These are phyloP conservation scores for Alternaria tenuissima DNA, from an alignment of 2,329 filamentous ascomycete species.

Conservation along the genomic window DNA sequence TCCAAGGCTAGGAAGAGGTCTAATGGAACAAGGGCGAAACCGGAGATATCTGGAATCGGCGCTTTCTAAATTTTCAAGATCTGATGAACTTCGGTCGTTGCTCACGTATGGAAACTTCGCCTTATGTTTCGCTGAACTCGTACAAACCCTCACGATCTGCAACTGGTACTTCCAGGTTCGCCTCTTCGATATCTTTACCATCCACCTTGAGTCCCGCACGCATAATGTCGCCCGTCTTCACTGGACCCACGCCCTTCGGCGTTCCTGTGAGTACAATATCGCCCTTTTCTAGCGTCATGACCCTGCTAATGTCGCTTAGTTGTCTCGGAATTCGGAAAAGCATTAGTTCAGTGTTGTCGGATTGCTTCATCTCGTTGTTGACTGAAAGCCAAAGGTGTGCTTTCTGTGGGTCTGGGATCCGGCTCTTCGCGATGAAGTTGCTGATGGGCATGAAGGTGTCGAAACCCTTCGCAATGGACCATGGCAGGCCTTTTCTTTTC, in stretches of 20 bases:
- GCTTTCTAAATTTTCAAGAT: conserved; percentile 1
- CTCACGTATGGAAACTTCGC: background rate
- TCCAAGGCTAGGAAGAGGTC: background rate
- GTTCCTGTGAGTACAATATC: conserved; percentile 97
- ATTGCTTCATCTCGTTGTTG: conserved; percentile 79
- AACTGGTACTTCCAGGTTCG: conserved; percentile 82
- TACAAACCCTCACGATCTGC: conserved; percentile 81
- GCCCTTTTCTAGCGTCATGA: conserved; percentile 92
- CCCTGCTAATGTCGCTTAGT: conserved; percentile 88
- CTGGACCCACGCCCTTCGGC: conserved; percentile 90
- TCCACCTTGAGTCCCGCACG: conserved; percentile 80
- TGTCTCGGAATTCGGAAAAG: conserved; percentile 89
- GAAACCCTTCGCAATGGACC: conserved; percentile 96
- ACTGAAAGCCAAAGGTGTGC: conserved; percentile 86
- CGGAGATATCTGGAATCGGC: conserved; percentile 3
- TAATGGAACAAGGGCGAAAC: background rate
- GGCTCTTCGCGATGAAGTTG: conserved; percentile 78
- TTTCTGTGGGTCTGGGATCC: conserved; percentile 86
- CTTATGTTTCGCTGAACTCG: conserved; percentile 67
- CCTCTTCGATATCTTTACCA: conserved; percentile 85
- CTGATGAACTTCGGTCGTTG: background rate
- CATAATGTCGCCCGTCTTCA: conserved; percentile 87
- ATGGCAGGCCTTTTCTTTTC: conserved; percentile 95
- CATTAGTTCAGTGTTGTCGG: conserved; percentile 92
- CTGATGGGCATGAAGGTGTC: conserved; percentile 95